Evolutionary conservation across 2,329 filamentous ascomycete genomes (phyloP).

Genomic region (Colletotrichum sp.): DNA sequence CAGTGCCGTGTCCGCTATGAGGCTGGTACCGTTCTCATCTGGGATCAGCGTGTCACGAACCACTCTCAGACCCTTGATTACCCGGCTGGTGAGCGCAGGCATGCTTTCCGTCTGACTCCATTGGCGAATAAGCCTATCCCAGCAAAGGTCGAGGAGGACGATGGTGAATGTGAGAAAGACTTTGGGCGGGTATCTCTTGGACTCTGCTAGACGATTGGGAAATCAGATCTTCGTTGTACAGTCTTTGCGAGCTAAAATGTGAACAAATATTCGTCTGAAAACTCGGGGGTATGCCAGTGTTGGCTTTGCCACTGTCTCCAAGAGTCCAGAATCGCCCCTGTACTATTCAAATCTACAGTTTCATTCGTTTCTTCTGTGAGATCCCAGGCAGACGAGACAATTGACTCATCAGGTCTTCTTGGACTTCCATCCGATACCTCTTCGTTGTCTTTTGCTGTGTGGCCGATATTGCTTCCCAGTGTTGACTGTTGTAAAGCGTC

Average conservation of each 20-base stretch:
- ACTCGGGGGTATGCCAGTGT: background rate
- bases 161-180: constrained; percentile 25
- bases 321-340: background rate
- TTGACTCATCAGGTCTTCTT: fast-evolving
- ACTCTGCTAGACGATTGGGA: constrained; percentile 5
- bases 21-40: constrained; percentile 67
- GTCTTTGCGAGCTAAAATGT: fast-evolving
- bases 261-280: background rate
- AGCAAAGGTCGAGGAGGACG: constrained; percentile 22
- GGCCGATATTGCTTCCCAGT: no score
- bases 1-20: constrained; percentile 69
- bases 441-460: background rate
- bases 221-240: background rate
- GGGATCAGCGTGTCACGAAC: constrained; percentile 10
- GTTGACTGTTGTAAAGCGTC: background rate
- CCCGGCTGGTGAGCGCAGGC: constrained; percentile 2
- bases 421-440: fast-evolving
- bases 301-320: background rate
- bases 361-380: background rate
- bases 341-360: background rate
- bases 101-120: constrained; percentile 17
- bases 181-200: constrained; percentile 18
- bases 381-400: fast-evolving
- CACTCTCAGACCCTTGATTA: constrained; percentile 11
- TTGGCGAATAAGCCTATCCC: constrained; percentile 18